phyloP scores from a whole-genome alignment of 768 basidiomycete species.

The Sarcodon sp. region DNA sequence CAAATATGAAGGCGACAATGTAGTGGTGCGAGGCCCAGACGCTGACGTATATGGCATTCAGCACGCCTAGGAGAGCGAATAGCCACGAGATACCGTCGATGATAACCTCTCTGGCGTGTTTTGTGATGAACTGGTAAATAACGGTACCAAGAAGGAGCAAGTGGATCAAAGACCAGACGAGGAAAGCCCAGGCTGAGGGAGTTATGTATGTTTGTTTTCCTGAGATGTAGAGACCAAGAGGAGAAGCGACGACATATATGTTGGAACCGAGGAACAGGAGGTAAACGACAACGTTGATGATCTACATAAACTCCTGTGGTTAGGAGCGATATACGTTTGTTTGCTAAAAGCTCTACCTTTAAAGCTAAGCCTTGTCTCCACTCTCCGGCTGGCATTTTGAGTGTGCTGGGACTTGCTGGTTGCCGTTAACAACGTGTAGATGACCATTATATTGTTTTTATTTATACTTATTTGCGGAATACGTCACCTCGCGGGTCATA shows the following conservation, averaged over 20 bases:
- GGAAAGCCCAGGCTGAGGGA: conserved; percentile 88
- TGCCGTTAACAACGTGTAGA: too few relatives aligned
- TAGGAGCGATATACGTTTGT: too few relatives aligned
- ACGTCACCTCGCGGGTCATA: too few relatives aligned
- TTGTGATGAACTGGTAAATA: conserved; percentile 78
- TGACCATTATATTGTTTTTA: too few relatives aligned
- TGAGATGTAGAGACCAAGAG: conserved; percentile 54
- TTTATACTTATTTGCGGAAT: too few relatives aligned
- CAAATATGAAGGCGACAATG: conserved; percentile 69
- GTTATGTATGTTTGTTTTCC: conserved; percentile 88
- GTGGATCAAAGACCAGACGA: conserved; percentile 89
- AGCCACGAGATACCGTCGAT: conserved; percentile 88
- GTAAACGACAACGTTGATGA: conserved; percentile 75
- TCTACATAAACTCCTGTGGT: conserved; percentile 17
- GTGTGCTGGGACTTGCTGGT: too few relatives aligned
- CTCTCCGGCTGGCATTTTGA: too few relatives aligned
- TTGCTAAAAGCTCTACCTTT: too few relatives aligned
- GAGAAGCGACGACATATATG: conserved; percentile 73
- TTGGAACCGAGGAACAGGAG: conserved; percentile 84
- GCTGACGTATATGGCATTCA: conserved; percentile 86
- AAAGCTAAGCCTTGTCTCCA: too few relatives aligned
- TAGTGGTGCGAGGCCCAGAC: conserved; percentile 75
- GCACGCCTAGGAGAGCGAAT: conserved; percentile 75
- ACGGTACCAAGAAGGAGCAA: conserved; percentile 82
- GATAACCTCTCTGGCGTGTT: conserved; percentile 56